These are phyloP conservation scores for Triticum turgidum DNA, from an alignment of 176 grass and related monocot genomes.

Conservation along the genomic window DNA sequence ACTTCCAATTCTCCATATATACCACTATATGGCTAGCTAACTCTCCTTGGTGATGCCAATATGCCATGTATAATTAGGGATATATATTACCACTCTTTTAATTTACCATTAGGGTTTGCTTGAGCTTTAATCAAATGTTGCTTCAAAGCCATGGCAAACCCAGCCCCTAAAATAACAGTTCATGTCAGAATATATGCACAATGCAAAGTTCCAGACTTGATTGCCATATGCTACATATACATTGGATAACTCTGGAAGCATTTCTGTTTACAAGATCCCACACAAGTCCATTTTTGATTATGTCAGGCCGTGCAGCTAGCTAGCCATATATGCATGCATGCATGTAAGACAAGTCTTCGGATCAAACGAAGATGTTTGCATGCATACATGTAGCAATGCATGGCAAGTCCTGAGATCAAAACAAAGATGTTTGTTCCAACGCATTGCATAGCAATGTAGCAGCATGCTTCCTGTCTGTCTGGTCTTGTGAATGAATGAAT, in stretches of 20 bases:
- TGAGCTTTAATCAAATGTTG: constrained; percentile 46
- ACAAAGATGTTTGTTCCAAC: constrained; percentile 34
- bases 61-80: constrained; percentile 31
- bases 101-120: constrained; percentile 42
- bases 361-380: not conserved
- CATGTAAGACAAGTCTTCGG: not conserved
- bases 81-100: not conserved
- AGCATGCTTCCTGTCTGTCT: constrained; percentile 1
- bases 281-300: constrained; percentile 24
- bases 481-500: constrained; percentile 18
- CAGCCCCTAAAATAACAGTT: constrained; percentile 20
- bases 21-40: constrained; percentile 24
- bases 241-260: not conserved
- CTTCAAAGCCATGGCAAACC: constrained; percentile 41
- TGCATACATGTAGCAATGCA: not conserved
- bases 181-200: constrained; percentile 31
- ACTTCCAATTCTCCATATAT: not conserved
- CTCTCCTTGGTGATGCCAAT: constrained; percentile 33
- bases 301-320: not conserved
- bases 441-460: constrained; percentile 24
- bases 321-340: not conserved
- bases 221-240: not conserved
- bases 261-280: not conserved
- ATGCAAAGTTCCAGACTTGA: constrained; percentile 24
- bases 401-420: constrained; percentile 24